These are phyloP conservation scores for Suillus lakei DNA, from an alignment of 768 basidiomycete genomes.

Conservation along the genomic window DNA sequence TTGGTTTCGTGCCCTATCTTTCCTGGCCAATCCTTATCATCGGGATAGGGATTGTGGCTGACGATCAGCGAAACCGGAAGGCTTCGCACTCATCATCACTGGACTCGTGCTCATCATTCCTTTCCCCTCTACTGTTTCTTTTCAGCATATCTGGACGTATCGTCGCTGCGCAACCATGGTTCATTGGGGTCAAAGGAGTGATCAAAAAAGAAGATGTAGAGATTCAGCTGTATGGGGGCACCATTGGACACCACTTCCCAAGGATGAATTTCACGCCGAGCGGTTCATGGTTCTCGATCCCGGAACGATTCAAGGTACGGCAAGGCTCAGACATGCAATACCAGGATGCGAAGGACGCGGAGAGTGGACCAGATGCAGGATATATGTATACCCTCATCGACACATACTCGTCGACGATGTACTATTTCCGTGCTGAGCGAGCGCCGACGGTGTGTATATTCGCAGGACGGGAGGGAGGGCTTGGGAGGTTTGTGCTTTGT, in stretches of 20 bases:
- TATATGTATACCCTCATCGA: slow-evolving; percentile 3
- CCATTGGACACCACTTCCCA: slow-evolving; percentile 4
- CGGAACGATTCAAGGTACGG: neutral
- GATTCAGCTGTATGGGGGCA: slow-evolving; percentile 17
- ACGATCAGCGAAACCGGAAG: neutral
- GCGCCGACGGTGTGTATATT: slow-evolving; percentile 27
- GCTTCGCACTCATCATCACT: slow-evolving; percentile 1
- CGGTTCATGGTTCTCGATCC: neutral
- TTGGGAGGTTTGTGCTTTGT: slow-evolving; percentile 27
- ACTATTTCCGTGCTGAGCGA: slow-evolving; percentile 22
- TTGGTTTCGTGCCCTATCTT: slow-evolving; percentile 11
- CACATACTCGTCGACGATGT: slow-evolving; percentile 17
- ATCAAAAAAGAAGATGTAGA: slow-evolving; percentile 11
- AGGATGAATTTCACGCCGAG: neutral
- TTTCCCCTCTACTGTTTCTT: slow-evolving; percentile 13
- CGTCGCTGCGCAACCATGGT: slow-evolving; percentile 19
- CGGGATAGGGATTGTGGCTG: neutral
- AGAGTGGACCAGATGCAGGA: neutral
- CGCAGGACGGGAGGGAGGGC: slow-evolving; percentile 25
- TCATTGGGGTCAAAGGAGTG: slow-evolving; percentile 25
- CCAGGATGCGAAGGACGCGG: neutral
- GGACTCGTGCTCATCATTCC: slow-evolving; percentile 7
- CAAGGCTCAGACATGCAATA: neutral
- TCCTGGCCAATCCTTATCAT: slow-evolving; percentile 11
- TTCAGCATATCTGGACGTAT: slow-evolving; percentile 21